Percentiles rank a stretch among this genome's conserved stretches.
Conservation (phyloP, 257 asterid genomes). For the Solanum sitiens region DNA sequence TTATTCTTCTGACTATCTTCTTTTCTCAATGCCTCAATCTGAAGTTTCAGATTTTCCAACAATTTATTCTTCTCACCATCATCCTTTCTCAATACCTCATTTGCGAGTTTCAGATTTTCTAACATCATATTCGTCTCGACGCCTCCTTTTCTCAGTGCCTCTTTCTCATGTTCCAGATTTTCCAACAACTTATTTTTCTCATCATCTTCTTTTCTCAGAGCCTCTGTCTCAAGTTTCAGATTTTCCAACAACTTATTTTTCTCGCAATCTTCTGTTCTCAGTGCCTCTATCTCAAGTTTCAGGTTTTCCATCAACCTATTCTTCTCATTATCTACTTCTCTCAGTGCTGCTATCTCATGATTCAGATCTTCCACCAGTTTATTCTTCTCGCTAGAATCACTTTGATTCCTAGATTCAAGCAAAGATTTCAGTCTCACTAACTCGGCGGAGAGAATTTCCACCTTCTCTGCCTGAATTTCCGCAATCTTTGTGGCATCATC, state of each 20-base stretch:
- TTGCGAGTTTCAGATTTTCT: background rate
- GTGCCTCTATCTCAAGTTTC: background rate
- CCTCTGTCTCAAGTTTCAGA: background rate
- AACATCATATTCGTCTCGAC: conserved; percentile 45
- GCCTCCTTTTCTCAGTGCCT: conserved; percentile 41
- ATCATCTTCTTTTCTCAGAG: conserved; percentile 11
- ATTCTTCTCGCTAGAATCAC: conserved; percentile 46
- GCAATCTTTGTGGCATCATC: conserved; percentile 79
- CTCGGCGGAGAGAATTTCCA: conserved; percentile 69
- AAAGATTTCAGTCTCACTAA: conserved; percentile 50
- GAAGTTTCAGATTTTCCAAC: conserved; percentile 16
- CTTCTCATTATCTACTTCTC: conserved; percentile 39
- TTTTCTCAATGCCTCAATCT: conserved; percentile 26
- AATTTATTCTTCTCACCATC: conserved; percentile 44
- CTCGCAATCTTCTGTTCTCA: conserved; percentile 13
- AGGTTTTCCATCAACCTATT: conserved; percentile 21
- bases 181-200: conserved; percentile 42
- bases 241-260: conserved; percentile 27
- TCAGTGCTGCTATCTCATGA: conserved; percentile 44
- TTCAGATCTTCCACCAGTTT: conserved; percentile 19
- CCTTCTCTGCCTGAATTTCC: conserved; percentile 60
- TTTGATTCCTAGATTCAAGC: conserved; percentile 46
- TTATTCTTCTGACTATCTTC: conserved; percentile 38
- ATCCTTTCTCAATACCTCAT: conserved; percentile 38
- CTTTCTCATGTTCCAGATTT: conserved; percentile 25